A percentile compares a stretch with the other conserved stretches of the same genome.
These are phyloP conservation scores for Thielaviopsis euricoi DNA, from an alignment of 2,329 filamentous ascomycete species.

Conservation along the genomic window DNA sequence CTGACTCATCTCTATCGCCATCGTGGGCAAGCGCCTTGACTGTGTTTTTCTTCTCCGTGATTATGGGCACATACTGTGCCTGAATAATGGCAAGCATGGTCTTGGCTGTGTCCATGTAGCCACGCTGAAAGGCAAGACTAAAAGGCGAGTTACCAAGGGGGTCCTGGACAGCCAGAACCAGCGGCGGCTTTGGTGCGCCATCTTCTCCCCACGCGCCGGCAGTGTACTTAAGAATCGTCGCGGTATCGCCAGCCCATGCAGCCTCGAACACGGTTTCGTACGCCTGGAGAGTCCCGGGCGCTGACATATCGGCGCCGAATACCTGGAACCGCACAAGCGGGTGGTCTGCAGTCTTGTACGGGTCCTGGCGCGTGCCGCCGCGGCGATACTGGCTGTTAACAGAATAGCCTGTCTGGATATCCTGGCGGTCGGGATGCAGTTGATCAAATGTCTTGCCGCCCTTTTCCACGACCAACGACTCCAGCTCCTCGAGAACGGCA, in stretches of 20 bases:
- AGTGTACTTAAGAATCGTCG: slow-evolving; percentile 48
- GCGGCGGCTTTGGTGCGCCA: slow-evolving; percentile 33
- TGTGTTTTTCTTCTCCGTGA: slow-evolving; percentile 34
- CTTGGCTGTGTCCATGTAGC: slow-evolving; percentile 46
- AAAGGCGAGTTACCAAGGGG: slow-evolving; percentile 39
- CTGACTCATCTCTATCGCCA: slow-evolving; percentile 21
- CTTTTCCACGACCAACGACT: slow-evolving; percentile 34
- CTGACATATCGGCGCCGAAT: slow-evolving; percentile 32
- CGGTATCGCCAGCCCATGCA: slow-evolving; percentile 52
- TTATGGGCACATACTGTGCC: slow-evolving; percentile 46
- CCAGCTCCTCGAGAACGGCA: slow-evolving; percentile 35
- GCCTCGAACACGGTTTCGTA: slow-evolving; percentile 59
- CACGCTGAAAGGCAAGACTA: slow-evolving; percentile 48
- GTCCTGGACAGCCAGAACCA: slow-evolving; percentile 48
- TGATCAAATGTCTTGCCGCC: slow-evolving; percentile 53
- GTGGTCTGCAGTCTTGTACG: slow-evolving; percentile 22
- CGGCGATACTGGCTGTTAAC: no score
- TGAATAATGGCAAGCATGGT: slow-evolving; percentile 53
- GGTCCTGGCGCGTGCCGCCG: slow-evolving; percentile 8
- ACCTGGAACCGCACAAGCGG: neutral
- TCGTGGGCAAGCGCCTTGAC: slow-evolving; percentile 24
- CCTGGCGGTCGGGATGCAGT: slow-evolving; percentile 36
- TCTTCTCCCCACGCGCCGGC: slow-evolving; percentile 40
- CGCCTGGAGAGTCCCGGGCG: slow-evolving; percentile 30
- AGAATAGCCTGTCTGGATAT: no score